A percentile compares a stretch with the other conserved stretches of the same genome.
Conservation (phyloP, 129 eudicot genomes). For the sunflower (Helianthus annuus) region DNA sequence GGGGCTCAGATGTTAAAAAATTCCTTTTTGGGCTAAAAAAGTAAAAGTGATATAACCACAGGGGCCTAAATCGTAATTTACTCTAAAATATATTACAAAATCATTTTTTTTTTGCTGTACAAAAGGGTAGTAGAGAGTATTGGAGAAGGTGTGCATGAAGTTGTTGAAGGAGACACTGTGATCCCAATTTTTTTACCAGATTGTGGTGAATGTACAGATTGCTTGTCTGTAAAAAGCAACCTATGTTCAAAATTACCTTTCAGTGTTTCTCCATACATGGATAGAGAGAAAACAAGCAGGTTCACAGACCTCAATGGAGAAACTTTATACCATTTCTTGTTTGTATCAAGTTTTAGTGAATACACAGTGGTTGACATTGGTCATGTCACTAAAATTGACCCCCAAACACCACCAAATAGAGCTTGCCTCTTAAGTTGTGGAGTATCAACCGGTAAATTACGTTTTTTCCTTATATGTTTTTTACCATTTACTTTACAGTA, state of each 20-base stretch:
- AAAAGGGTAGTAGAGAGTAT: constrained; percentile 82
- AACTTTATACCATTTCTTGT: constrained; percentile 59
- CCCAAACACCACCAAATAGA: constrained; percentile 68
- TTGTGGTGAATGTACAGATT: constrained; percentile 80
- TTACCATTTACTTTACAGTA: neutral
- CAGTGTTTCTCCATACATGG: constrained; percentile 59
- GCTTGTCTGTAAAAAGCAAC: constrained; percentile 79
- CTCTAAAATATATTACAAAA: constrained; percentile 18
- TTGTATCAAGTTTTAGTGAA: constrained; percentile 75
- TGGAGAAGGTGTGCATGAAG: constrained; percentile 75
- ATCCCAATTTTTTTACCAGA: constrained; percentile 77
- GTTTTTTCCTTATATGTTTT: neutral
- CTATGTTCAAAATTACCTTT: constrained; percentile 74
- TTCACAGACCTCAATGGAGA: constrained; percentile 89
- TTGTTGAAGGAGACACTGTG: constrained; percentile 70
- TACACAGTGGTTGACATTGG: constrained; percentile 89
- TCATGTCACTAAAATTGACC: constrained; percentile 60
- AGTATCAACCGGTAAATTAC: constrained; percentile 68
- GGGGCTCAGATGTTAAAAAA: too few species aligned
- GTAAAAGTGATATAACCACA: too few species aligned
- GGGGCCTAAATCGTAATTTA: too few species aligned
- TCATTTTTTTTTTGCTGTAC: constrained; percentile 16
- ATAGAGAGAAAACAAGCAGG: constrained; percentile 83
- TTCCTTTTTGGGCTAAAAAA: too few species aligned
- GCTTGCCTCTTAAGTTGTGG: constrained; percentile 96